Evolutionary conservation across 208 protist genomes (phyloP), one percentile per base, ranked within the genome.

Genomic region (Leishmania braziliensis): DNA sequence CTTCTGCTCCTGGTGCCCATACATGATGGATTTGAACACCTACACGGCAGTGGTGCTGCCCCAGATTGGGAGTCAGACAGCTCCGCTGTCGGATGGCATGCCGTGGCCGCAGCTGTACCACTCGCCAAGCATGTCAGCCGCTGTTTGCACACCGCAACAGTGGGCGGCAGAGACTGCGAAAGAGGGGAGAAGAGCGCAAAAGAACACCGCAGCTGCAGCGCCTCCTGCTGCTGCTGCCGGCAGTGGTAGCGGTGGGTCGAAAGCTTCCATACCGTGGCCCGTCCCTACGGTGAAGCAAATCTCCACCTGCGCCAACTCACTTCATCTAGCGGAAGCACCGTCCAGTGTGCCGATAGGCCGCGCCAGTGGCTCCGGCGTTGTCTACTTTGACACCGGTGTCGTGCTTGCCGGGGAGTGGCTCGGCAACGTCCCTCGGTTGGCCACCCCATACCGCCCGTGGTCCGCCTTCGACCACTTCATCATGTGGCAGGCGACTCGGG

Each of bases 371-470:
- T 4, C 75, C 0, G 91, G 88, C 26, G 65, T 87, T 54, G 89
- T 95, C 9, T 83, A 94, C 56, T 96, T 90, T 77, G 80, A 89
- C 14, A 93, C 90, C 5, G 93, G 93, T 65, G 88, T 96, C 9
- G 83, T 86, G 71, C 23, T 96, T 10, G 77, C 81, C 5, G 86
- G 78, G 46, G 76, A 89, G 65, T 98, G 87, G 84, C 69, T 91
- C 46, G 84, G 89, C 74, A 95, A 96, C 83, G 46, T 86, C 46
- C 92, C 88, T 12, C 81, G 86, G 23, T 77, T 95, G 29, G 89
- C 87, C 75, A 79, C 91, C 12, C 93, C 93, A 16, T 89, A 94
- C 79, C 79, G 89, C 8, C 86, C 88, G 56, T 84, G 88, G 76
- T 92, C 90, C 10, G 82, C 81, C 12, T 91, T 92, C 29, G 86